Evolutionary conservation across 768 basidiomycete genomes (phyloP).

Genomic region (Podaxis pistillaris): DNA sequence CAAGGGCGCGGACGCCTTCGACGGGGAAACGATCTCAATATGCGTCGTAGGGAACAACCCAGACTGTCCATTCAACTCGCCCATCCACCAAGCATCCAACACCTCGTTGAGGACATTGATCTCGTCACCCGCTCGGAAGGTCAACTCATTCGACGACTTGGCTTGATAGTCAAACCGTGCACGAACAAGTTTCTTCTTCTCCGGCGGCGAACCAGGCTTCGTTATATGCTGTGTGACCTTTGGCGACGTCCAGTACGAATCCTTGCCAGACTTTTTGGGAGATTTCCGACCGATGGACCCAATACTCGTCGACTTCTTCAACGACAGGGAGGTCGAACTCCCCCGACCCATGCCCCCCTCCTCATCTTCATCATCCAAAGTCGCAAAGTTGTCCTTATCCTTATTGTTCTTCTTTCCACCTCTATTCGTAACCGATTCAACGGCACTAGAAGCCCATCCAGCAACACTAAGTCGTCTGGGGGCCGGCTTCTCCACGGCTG

Average conservation of each 20-base stretch:
- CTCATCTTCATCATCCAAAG: slow-evolving; percentile 48
- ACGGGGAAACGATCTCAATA: slow-evolving; percentile 38
- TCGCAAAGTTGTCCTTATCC: slow-evolving; percentile 56
- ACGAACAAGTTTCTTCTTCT: slow-evolving; percentile 51
- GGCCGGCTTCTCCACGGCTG: slow-evolving; percentile 30
- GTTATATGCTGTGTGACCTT: slow-evolving; percentile 39
- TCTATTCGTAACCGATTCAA: slow-evolving; percentile 57
- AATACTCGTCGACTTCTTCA: slow-evolving; percentile 29
- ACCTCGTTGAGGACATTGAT: slow-evolving; percentile 79
- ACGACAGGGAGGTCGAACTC: slow-evolving; percentile 18
- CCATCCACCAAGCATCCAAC: slow-evolving; percentile 91
- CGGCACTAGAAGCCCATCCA: slow-evolving; percentile 69
- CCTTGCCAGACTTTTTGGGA: not conserved
- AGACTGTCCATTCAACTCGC: slow-evolving; percentile 63
- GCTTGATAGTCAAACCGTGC: slow-evolving; percentile 77
- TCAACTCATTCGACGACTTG: slow-evolving; percentile 69
- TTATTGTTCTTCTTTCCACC: slow-evolving; percentile 44
- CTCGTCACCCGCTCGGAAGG: slow-evolving; percentile 71
- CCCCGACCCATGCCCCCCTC: slow-evolving; percentile 18
- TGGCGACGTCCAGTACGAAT: slow-evolving; percentile 24
- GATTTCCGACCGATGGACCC: slow-evolving; percentile 9
- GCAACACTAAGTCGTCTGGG: slow-evolving; percentile 46
- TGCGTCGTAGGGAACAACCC: slow-evolving; percentile 85
- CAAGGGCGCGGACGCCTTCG: slow-evolving; percentile 11
- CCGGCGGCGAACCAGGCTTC: slow-evolving; percentile 49